Percentiles rank a stretch among this genome's conserved stretches.
Conservation (phyloP, 495 filamentous ascomycete genomes). For the Aspergillus cristatus region DNA sequence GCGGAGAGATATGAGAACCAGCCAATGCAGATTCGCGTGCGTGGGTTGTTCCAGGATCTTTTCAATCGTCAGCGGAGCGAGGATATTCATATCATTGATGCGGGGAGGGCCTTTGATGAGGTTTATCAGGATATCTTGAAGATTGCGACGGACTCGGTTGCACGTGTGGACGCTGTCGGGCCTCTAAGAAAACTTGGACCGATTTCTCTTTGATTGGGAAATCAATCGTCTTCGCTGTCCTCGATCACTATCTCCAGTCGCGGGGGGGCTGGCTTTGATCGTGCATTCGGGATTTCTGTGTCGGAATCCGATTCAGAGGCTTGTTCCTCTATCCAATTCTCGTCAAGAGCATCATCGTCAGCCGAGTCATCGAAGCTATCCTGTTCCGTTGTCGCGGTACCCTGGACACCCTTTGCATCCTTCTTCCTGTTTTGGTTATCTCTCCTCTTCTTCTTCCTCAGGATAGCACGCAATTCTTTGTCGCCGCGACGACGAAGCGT, state of each 20-base stretch:
- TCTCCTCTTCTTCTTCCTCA: constrained; percentile 37
- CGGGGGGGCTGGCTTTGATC: constrained; percentile 6
- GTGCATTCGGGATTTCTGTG: constrained; percentile 6
- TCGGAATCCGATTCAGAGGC: constrained; percentile 31
- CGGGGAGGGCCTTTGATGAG: constrained; percentile 41
- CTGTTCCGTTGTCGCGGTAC: no score
- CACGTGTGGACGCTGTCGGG: constrained; percentile 24
- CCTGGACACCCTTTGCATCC: no score
- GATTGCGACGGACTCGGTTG: constrained; percentile 42
- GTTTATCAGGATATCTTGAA: constrained; percentile 51
- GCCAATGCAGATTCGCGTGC: constrained; percentile 72
- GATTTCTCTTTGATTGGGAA: constrained; percentile 25
- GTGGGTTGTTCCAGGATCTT: constrained; percentile 55
- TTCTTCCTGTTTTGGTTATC: no score
- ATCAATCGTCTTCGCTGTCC: constrained; percentile 53
- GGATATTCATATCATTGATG: constrained; percentile 39
- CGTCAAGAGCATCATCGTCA: constrained; percentile 28
- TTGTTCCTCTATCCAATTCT: constrained; percentile 25
- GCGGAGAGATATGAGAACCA: constrained; percentile 80
- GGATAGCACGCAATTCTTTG: constrained; percentile 53
- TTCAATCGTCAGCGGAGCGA: constrained; percentile 27
- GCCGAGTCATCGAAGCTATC: constrained; percentile 9
- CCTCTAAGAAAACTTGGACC: constrained; percentile 33
- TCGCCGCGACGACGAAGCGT: constrained; percentile 59
- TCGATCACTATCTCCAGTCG: constrained; percentile 43